Conservation (phyloP, 2,329 filamentous ascomycete species). For the Arthrobotrys iridis region DNA sequence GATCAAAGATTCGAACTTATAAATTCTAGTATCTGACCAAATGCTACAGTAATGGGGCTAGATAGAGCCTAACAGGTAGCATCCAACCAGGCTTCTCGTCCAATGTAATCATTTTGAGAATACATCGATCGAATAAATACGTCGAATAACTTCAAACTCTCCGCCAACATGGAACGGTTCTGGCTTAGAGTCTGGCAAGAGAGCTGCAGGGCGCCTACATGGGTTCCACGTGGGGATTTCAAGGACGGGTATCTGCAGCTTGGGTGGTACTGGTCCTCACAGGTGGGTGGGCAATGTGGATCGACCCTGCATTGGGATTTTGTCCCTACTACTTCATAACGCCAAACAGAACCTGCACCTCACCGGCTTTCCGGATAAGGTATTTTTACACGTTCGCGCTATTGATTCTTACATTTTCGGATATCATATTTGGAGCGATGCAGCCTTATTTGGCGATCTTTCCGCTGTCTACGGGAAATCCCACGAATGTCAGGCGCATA, state of each 20-base stretch:
- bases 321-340: conserved; percentile 15
- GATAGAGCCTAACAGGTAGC: too few relatives aligned
- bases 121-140: too few relatives aligned
- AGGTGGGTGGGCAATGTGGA: conserved; percentile 36
- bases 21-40: too few relatives aligned
- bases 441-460: conserved; percentile 22
- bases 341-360: conserved; percentile 9
- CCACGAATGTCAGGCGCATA: conserved; percentile 10
- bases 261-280: conserved; percentile 20
- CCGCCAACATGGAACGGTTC: not conserved
- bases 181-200: not conserved
- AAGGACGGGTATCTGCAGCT: conserved; percentile 26
- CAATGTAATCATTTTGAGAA: too few relatives aligned
- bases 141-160: conserved; percentile 33
- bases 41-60: too few relatives aligned
- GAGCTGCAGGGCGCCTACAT: conserved; percentile 1
- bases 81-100: too few relatives aligned
- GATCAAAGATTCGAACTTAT: too few relatives aligned
- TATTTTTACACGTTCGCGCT: not conserved
- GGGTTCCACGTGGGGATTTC: conserved; percentile 46
- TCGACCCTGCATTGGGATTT: conserved; percentile 24
- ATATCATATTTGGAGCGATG: not conserved
- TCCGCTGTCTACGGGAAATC: not conserved
- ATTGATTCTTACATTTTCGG: not conserved
- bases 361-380: not conserved